A percentile compares a stretch with the other conserved stretches of the same genome.
Evolutionary conservation across 495 filamentous ascomycete genomes (phyloP).

Genomic region (Trypethelium eluteriae): DNA sequence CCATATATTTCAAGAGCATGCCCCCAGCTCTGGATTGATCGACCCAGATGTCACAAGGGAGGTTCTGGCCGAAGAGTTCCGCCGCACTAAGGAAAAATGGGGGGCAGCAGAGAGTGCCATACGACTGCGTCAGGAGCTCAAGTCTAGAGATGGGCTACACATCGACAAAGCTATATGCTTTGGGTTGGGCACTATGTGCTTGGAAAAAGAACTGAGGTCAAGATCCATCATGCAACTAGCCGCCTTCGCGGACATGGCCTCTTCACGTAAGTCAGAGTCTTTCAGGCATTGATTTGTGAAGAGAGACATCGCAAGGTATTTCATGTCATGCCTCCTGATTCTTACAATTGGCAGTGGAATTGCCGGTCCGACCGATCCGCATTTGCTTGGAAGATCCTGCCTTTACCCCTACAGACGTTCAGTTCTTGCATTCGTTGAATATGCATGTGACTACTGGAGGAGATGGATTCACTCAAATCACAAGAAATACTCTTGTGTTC

Average conservation of each 20-base stretch:
- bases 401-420: not conserved
- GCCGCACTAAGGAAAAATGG: not conserved
- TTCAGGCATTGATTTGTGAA: not conserved
- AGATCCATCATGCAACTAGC: conserved; percentile 18
- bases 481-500: not conserved
- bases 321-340: not conserved
- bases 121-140: not conserved
- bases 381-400: not conserved
- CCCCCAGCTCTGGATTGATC: not conserved
- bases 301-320: not conserved
- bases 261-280: conserved; percentile 17
- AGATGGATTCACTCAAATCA: not conserved
- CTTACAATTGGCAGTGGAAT: not conserved
- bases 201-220: not conserved
- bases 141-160: not conserved
- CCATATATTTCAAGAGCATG: not conserved
- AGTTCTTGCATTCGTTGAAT: not conserved
- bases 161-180: conserved; percentile 20
- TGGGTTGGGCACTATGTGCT: conserved; percentile 18
- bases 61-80: not conserved
- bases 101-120: not conserved
- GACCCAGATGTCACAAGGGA: not conserved
- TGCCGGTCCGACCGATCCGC: not conserved
- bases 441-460: not conserved
- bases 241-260: conserved; percentile 20